Percentiles rank a stretch among this genome's conserved stretches.
These are phyloP conservation scores for Rubia yunnanensis DNA, from an alignment of 257 asterid genomes.

Conservation along the genomic window DNA sequence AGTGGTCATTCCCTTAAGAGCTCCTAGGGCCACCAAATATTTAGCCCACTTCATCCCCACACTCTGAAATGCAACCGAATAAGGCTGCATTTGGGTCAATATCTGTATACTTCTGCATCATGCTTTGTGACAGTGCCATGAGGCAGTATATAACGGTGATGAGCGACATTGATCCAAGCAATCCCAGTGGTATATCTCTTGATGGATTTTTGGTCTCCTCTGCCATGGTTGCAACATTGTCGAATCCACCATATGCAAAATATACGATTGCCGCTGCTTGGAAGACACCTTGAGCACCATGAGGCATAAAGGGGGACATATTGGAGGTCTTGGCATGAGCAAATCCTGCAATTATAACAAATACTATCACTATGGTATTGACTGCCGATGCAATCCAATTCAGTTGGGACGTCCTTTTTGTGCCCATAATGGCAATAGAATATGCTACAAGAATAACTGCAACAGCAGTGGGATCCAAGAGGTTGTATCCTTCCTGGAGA, in stretches of 20 bases:
- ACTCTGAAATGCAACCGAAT: slow-evolving; percentile 23
- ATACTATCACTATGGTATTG: slow-evolving; percentile 19
- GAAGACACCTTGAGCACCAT: slow-evolving; percentile 21
- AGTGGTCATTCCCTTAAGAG: slow-evolving; percentile 34
- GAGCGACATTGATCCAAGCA: slow-evolving; percentile 33
- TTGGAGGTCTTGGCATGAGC: slow-evolving; percentile 22
- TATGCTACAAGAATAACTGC: slow-evolving; percentile 16
- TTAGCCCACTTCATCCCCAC: slow-evolving; percentile 32
- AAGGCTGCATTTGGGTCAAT: slow-evolving; percentile 28
- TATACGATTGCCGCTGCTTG: slow-evolving; percentile 28
- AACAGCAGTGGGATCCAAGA: slow-evolving; percentile 29
- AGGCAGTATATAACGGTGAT: slow-evolving; percentile 22
- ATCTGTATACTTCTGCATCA: slow-evolving; percentile 26
- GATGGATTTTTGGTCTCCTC: slow-evolving; percentile 29
- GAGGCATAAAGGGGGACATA: slow-evolving; percentile 24
- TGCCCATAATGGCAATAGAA: slow-evolving; percentile 19
- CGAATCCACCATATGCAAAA: slow-evolving; percentile 30
- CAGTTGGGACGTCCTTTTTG: slow-evolving; percentile 20
- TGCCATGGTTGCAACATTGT: slow-evolving; percentile 26
- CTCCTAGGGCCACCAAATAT: slow-evolving; percentile 30
- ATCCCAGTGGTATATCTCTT: slow-evolving; percentile 27
- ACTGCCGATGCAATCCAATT: too few species aligned
- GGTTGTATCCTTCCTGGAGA: slow-evolving; percentile 23
- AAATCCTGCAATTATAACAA: slow-evolving; percentile 26
- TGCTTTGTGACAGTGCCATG: slow-evolving; percentile 22